Evolutionary conservation across 2,329 filamentous ascomycete genomes (phyloP).

Genomic region (Oidium heveae): DNA sequence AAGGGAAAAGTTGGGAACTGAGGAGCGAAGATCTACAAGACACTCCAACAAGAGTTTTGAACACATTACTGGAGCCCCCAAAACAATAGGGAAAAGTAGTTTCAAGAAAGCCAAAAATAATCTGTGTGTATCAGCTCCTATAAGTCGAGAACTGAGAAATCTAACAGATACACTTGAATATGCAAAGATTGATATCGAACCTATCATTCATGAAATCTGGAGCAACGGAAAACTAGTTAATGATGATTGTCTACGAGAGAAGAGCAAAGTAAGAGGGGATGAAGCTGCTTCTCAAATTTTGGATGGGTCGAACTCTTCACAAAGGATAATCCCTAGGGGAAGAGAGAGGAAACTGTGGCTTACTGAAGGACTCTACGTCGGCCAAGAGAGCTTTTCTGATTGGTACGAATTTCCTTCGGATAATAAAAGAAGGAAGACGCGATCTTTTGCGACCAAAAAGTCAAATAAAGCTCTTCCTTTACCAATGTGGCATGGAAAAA

Average conservation of each 20-base stretch:
- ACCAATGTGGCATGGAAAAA: conserved; percentile 55
- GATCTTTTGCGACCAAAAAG: conserved; percentile 22
- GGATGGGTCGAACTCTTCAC: conserved; percentile 2
- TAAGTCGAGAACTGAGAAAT: conserved; percentile 27
- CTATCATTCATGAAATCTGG: conserved; percentile 34
- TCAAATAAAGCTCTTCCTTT: conserved; percentile 38
- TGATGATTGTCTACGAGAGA: conserved; percentile 13
- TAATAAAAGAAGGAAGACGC: conserved; percentile 25
- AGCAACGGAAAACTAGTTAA: conserved; percentile 37
- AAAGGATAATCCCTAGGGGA: conserved; percentile 3
- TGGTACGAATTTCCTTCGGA: conserved; percentile 8
- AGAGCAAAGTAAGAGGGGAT: conserved; percentile 15
- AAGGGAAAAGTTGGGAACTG: conserved; percentile 10
- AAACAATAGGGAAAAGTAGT: conserved; percentile 33
- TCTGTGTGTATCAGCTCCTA: conserved; percentile 5
- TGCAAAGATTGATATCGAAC: conserved; percentile 29
- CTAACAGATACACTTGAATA: conserved; percentile 39
- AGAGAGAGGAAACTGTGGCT: conserved; percentile 28
- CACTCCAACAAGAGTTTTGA: conserved; percentile 19
- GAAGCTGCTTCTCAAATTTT: conserved; percentile 1
- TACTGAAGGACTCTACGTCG: conserved; percentile 62
- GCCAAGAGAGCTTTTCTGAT: conserved; percentile 25
- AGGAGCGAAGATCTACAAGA: conserved; percentile 17
- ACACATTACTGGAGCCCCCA: conserved; percentile 21
- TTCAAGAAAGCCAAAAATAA: conserved; percentile 23